Base-by-base conservation (phyloP, 257 asterid genomes). In the Cinchona pubescens region DNA sequence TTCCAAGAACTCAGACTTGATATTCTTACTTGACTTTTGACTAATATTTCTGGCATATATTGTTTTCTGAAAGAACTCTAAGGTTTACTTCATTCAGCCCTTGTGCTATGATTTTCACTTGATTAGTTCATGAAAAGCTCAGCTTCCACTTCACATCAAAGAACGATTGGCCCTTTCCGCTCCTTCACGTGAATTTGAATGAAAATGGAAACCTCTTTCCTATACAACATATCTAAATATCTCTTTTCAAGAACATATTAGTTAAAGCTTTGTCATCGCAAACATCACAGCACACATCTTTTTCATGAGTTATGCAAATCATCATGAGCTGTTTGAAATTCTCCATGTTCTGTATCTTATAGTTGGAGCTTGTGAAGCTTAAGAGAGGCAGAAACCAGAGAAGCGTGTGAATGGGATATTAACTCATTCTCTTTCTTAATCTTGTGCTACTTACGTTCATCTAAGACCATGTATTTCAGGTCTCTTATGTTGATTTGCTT, bases 391-490 rank as follows among this genome's bases (percentile, higher is more conserved):
- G 78, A 90, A 90, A 85, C 87, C 90, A 7, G 91, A 82, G 81
- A 95, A 86, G 88, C 90, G 84, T 69, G 96, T 84, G 60, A 92
- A 85, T 70, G 98, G 98, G 70, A 88, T 95, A 74, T 95, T 90
- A n/a, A n/a, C 84, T 92, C 96, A 95, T 95, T 85, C 84, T 95
- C 38, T 94, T 95, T 58, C 81, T 92, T 73, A 95, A 95, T 80
- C 78, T 92, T 49, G 98, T 97, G 56, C 76, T 91, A 81, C n/a
- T n/a, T 92, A 67, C 83, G 77, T 88, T 66, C 96, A 97, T 30
- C n/a, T n/a, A n/a, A n/a, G 97, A 94, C 80, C 98, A 94, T 81
- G 83, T 92, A 42, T 85, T 94, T 81, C 96, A 91, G 99, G 99
- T 94, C 76, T 61, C 62, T 67, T 68, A 61, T 66, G 43, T 71